A percentile compares a stretch with the other conserved stretches of the same genome.
Evolutionary conservation across 164 flowering plant species (phyloP).

Genomic region (Umbellularia californica): DNA sequence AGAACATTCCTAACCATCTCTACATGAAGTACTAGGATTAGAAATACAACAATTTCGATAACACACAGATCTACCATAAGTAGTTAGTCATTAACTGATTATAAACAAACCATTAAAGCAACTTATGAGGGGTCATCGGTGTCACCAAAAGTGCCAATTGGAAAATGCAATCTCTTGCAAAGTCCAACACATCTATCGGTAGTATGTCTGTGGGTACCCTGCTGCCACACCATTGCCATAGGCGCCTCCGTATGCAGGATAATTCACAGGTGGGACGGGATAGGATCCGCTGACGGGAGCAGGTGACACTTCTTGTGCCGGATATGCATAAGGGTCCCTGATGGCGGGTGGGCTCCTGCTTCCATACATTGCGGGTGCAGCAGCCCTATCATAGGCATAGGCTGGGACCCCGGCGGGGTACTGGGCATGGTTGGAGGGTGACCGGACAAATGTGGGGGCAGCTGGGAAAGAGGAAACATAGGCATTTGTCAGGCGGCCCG

Average conservation of each 20-base stretch:
- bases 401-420: slow-evolving; percentile 50
- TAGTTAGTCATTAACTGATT: slow-evolving; percentile 32
- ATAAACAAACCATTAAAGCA: slow-evolving; percentile 27
- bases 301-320: slow-evolving; percentile 49
- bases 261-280: slow-evolving; percentile 31
- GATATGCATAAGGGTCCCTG: slow-evolving; percentile 42
- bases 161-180: slow-evolving; percentile 1
- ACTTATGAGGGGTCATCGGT: slow-evolving; percentile 25
- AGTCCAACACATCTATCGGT: slow-evolving; percentile 23
- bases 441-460: slow-evolving; percentile 56
- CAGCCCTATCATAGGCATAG: slow-evolving; percentile 44
- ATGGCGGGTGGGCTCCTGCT: slow-evolving; percentile 63
- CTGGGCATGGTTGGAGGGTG: slow-evolving; percentile 52
- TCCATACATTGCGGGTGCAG: slow-evolving; percentile 57
- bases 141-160: slow-evolving; percentile 15
- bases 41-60: slow-evolving; percentile 26
- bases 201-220: slow-evolving; percentile 35
- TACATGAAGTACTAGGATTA: slow-evolving; percentile 39
- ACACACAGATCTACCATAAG: slow-evolving; percentile 26
- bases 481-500: slow-evolving; percentile 85
- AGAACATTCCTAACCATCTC: slow-evolving; percentile 40
- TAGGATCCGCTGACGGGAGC: slow-evolving; percentile 27
- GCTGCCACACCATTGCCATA: slow-evolving; percentile 33
- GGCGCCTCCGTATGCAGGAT: slow-evolving; percentile 25
- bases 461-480: slow-evolving; percentile 91